These are phyloP conservation scores for Encephalitozoon romaleae DNA, from an alignment of 371 early-diverging fungal genomes.

Conservation along the genomic window DNA sequence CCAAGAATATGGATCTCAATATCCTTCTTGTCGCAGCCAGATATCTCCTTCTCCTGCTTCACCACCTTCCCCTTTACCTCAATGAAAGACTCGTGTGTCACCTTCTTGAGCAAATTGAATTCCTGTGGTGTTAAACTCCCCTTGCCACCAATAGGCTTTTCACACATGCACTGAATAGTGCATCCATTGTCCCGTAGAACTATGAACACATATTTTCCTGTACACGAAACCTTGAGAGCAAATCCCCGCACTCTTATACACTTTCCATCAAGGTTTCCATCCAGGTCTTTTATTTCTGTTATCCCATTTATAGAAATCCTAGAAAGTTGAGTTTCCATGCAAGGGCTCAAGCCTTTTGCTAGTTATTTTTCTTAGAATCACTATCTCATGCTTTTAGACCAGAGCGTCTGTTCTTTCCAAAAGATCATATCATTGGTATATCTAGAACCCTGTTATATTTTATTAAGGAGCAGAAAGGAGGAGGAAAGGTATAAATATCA, in stretches of 20 bases:
- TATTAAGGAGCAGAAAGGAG: neutral
- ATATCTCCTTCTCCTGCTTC: slow-evolving; percentile 32
- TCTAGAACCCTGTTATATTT: neutral
- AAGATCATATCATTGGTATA: neutral
- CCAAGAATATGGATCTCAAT: slow-evolving; percentile 49
- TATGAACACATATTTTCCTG: slow-evolving; percentile 50
- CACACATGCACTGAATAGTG: slow-evolving; percentile 50
- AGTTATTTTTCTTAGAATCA: neutral
- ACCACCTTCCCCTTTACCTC: slow-evolving; percentile 40
- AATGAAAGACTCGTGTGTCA: slow-evolving; percentile 53
- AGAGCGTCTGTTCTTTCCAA: too few relatives aligned
- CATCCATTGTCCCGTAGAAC: slow-evolving; percentile 44
- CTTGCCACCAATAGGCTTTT: neutral
- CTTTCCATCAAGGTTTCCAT: neutral
- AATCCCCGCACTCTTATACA: slow-evolving; percentile 49
- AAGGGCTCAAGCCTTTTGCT: neutral
- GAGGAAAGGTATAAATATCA: neutral
- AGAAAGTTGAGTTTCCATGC: neutral
- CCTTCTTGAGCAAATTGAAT: neutral
- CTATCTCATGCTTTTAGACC: too few relatives aligned
- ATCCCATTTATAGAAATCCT: neutral
- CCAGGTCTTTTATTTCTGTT: neutral
- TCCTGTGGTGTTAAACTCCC: neutral
- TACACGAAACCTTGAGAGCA: slow-evolving; percentile 37
- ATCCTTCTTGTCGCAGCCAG: slow-evolving; percentile 49